These are phyloP conservation scores for Fusarium illudens DNA, from an alignment of 2,329 filamentous ascomycete genomes.

Conservation along the genomic window DNA sequence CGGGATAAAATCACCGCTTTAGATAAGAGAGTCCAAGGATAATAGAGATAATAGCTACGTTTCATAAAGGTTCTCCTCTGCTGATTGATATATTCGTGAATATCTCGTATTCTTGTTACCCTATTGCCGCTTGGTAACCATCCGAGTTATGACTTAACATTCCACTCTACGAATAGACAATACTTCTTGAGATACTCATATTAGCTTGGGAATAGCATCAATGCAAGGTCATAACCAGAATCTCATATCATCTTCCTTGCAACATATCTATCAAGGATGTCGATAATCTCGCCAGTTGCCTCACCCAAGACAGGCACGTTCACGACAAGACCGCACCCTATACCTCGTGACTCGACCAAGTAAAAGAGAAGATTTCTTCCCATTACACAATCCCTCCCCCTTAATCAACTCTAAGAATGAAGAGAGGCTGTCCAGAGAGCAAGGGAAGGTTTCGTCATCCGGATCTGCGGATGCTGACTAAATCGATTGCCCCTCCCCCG, in stretches of 20 bases:
- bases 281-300: too few species aligned
- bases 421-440: not conserved
- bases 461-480: slow-evolving; percentile 36
- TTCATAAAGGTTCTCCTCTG: not conserved
- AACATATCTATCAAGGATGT: too few species aligned
- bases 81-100: not conserved
- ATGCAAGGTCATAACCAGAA: too few species aligned
- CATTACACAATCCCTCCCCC: too few species aligned
- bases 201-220: not conserved
- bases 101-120: not conserved
- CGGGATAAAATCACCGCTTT: not conserved
- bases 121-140: too few species aligned
- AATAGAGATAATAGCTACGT: not conserved
- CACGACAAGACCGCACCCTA: not conserved
- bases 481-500: slow-evolving; percentile 28
- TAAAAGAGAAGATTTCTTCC: not conserved
- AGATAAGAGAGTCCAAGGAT: not conserved
- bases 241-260: accelerated
- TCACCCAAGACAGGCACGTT: too few species aligned
- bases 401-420: not conserved
- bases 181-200: not conserved
- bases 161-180: too few species aligned
- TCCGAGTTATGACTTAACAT: too few species aligned
- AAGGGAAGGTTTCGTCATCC: slow-evolving; percentile 27
- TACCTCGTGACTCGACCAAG: too few species aligned